phyloP scores from a whole-genome alignment of 2,329 filamentous ascomycete species.

The Exophiala alcalophila region DNA sequence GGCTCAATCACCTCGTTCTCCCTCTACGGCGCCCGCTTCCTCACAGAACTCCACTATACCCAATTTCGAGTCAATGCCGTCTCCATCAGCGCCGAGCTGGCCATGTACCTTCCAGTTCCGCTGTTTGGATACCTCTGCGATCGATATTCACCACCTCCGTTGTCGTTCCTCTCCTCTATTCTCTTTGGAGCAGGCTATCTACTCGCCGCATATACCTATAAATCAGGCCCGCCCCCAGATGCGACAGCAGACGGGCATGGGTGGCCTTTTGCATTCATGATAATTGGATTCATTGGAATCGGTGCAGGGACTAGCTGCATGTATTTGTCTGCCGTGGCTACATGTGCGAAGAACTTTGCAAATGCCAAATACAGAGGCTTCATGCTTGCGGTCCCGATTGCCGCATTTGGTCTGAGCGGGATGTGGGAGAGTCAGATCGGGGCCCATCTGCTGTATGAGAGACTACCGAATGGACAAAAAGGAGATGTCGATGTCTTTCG shows the following conservation, averaged over 20 bases:
- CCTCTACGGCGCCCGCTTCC: conserved; percentile 87
- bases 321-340: conserved; percentile 88
- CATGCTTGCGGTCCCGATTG: conserved; percentile 85
- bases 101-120: conserved; percentile 89
- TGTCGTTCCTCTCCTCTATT: conserved; percentile 68
- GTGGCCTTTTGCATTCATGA: conserved; percentile 78
- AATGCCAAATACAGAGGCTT: conserved; percentile 82
- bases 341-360: conserved; percentile 97
- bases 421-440: conserved; percentile 95
- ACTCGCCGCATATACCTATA: conserved; percentile 76
- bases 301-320: conserved; percentile 82
- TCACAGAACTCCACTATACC: conserved; percentile 78
- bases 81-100: conserved; percentile 79
- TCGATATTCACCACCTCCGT: conserved; percentile 73
- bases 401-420: conserved; percentile 86
- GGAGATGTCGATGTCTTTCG: conserved; percentile 70
- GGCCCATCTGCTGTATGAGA: conserved; percentile 72
- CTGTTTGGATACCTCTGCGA: conserved; percentile 90
- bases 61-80: conserved; percentile 91
- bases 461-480: conserved; percentile 58
- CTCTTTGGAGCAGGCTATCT: conserved; percentile 81
- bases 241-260: conserved; percentile 49
- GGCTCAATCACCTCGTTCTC: conserved; percentile 93
- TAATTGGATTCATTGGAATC: conserved; percentile 77
- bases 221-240: conserved; percentile 52